Conservation (phyloP, 768 basidiomycete genomes). For the Neoboletus magnificus region DNA sequence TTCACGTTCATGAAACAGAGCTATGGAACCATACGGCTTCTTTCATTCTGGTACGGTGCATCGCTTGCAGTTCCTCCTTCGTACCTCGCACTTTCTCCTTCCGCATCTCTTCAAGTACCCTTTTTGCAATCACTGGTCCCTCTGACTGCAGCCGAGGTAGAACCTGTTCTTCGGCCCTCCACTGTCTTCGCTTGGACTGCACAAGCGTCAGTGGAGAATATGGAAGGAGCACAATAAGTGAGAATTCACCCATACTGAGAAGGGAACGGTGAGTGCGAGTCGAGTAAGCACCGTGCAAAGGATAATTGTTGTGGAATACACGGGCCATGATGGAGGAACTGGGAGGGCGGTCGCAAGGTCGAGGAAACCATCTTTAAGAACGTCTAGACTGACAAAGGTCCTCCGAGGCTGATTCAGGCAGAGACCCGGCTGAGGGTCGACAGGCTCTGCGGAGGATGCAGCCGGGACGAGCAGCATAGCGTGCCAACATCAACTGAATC, state of each 20-base stretch:
- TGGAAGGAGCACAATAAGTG: background rate
- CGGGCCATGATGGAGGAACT: conserved; percentile 60
- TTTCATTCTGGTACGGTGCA: conserved; percentile 47
- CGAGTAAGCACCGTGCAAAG: conserved; percentile 61
- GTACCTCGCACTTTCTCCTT: conserved; percentile 51
- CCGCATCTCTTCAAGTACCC: conserved; percentile 48
- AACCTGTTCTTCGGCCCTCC: conserved; percentile 58
- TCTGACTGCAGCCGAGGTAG: conserved; percentile 54
- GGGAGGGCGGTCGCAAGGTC: conserved; percentile 78
- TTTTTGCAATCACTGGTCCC: conserved; percentile 38
- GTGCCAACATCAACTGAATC: conserved; percentile 25
- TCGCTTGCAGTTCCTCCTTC: conserved; percentile 46
- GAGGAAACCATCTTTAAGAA: conserved; percentile 62
- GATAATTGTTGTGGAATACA: conserved; percentile 75
- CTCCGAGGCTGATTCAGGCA: conserved; percentile 11
- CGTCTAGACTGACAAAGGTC: conserved; percentile 24
- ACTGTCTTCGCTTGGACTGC: conserved; percentile 60
- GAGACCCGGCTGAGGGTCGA: conserved; percentile 3
- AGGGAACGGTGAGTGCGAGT: conserved; percentile 57
- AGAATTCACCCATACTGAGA: conserved; percentile 67
- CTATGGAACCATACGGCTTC: conserved; percentile 39
- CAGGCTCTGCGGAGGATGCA: conserved; percentile 4
- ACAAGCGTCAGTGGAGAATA: conserved; percentile 13
- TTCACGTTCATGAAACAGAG: background rate
- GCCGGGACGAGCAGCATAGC: conserved; percentile 13